Percentiles rank a stretch among this genome's conserved stretches.
Conservation (phyloP, 192 early-diverging fungal genomes). For the Globomyces pollinis-pini region DNA sequence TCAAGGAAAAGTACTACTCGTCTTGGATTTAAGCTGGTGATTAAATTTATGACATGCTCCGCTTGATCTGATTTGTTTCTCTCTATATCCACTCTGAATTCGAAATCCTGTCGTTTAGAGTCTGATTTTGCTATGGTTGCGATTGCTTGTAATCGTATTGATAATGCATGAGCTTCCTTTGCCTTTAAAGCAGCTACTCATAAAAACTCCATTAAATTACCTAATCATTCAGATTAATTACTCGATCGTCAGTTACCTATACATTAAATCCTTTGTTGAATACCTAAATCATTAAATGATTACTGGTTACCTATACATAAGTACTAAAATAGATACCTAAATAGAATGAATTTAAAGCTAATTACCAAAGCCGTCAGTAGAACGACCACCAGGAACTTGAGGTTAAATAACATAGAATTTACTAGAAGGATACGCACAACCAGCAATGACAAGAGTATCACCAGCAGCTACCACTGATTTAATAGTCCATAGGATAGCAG, state of each 20-base stretch:
- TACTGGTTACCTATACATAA: too few relatives aligned
- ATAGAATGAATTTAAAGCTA: too few relatives aligned
- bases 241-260: too few relatives aligned
- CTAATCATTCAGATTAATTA: not conserved
- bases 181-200: not conserved
- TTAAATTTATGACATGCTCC: not conserved
- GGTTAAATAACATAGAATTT: too few relatives aligned
- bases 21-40: not conserved
- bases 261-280: too few relatives aligned
- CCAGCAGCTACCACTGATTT: not conserved
- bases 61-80: not conserved
- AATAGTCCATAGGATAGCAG: not conserved
- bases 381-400: too few relatives aligned
- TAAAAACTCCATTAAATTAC: not conserved
- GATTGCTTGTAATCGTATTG: not conserved
- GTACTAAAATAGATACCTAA: too few relatives aligned
- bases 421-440: too few relatives aligned
- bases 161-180: not conserved
- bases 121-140: not conserved
- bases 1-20: conserved; percentile 7
- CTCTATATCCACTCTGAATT: not conserved
- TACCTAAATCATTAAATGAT: too few relatives aligned
- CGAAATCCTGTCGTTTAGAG: not conserved
- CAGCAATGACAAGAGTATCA: not conserved
- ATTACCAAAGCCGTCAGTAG: too few relatives aligned